These are phyloP conservation scores for Lablab purpureus DNA, from an alignment of 306 rosid genomes.

Conservation along the genomic window DNA sequence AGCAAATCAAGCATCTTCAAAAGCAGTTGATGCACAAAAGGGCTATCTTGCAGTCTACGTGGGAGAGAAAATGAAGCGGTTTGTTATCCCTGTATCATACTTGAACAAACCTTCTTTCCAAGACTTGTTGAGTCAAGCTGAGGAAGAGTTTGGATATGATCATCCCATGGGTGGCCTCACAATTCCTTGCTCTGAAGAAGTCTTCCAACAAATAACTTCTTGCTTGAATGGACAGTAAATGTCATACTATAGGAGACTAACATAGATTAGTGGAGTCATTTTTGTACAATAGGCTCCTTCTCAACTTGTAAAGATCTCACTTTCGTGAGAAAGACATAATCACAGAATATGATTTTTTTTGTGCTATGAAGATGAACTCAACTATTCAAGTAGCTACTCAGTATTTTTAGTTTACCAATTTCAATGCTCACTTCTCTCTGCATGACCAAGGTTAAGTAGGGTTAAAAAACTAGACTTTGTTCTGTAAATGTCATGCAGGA, in stretches of 20 bases:
- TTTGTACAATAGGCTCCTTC: not conserved
- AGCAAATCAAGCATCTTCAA: too few species aligned
- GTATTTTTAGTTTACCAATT: not conserved
- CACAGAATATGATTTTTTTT: too few species aligned
- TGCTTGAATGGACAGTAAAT: not conserved
- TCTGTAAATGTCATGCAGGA: not conserved
- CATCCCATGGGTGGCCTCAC: conserved; percentile 52
- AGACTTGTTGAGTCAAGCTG: too few species aligned
- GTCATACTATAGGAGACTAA: not conserved
- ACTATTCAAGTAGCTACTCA: too few species aligned
- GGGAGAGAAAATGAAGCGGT: not conserved
- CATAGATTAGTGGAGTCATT: not conserved
- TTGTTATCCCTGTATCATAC: not conserved
- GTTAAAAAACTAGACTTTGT: not conserved
- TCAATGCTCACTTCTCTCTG: not conserved
- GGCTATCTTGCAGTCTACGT: not conserved
- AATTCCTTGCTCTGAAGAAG: not conserved
- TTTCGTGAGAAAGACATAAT: not conserved
- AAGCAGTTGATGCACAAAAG: not conserved
- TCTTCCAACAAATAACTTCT: not conserved
- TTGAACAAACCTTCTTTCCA: not conserved
- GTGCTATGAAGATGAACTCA: not conserved
- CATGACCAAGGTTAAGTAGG: not conserved
- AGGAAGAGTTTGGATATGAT: too few species aligned
- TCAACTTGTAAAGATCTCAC: not conserved